Evolutionary conservation across 192 early-diverging fungal species (phyloP).

Genomic region (Cetraspora pellucida): DNA sequence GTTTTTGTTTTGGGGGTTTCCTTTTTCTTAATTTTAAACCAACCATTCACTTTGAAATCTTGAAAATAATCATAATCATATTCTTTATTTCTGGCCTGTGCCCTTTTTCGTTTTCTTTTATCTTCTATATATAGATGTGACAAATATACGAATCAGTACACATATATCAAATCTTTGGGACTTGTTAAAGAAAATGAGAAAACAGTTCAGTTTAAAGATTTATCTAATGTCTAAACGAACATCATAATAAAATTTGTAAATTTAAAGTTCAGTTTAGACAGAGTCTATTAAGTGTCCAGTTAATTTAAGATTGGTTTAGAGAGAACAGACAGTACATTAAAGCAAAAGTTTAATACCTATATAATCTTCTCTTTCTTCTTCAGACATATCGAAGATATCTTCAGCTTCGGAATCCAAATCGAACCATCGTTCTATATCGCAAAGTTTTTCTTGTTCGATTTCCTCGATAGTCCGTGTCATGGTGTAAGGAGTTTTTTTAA

Average conservation of each 20-base stretch:
- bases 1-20: conserved; percentile 12
- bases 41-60: conserved; percentile 10
- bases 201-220: too few species aligned
- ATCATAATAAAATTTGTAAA: background rate
- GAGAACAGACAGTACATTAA: background rate
- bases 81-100: conserved; percentile 32
- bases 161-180: too few species aligned
- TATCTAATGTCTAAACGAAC: too few species aligned
- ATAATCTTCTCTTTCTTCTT: conserved; percentile 55
- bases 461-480: conserved; percentile 23
- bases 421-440: conserved; percentile 56
- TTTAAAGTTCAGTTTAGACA: too few species aligned
- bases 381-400: conserved; percentile 52
- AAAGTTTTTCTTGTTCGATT: conserved; percentile 39
- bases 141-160: too few species aligned
- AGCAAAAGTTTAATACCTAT: conserved; percentile 41
- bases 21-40: conserved; percentile 21
- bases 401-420: conserved; percentile 68
- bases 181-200: too few species aligned
- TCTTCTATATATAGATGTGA: conserved; percentile 25
- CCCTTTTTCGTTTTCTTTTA: conserved; percentile 37
- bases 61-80: conserved; percentile 38
- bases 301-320: too few species aligned
- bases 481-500: conserved; percentile 14
- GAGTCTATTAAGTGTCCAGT: too few species aligned